phyloP scores from a whole-genome alignment of 2,329 filamentous ascomycete genomes.

The Sporothrix variecibatus region DNA sequence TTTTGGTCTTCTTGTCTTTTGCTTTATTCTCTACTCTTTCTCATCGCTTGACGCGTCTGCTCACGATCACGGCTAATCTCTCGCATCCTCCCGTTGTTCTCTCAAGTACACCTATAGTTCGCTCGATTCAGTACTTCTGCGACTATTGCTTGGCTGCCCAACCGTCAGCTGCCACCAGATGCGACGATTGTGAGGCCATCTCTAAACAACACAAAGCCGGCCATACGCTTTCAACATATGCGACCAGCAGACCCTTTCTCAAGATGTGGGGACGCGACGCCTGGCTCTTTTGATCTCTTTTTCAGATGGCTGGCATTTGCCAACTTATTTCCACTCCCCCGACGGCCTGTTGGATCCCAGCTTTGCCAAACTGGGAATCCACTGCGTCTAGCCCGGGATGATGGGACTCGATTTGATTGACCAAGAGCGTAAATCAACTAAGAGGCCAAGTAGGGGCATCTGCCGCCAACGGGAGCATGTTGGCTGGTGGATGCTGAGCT shows the following conservation, averaged over 20 bases:
- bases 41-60: neutral
- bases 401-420: neutral
- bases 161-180: conserved; percentile 12
- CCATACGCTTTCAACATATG: neutral
- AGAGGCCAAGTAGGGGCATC: neutral
- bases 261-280: neutral
- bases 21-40: neutral
- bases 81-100: neutral
- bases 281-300: neutral
- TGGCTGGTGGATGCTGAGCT: neutral
- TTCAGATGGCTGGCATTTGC: too few species aligned
- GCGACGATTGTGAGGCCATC: conserved; percentile 12
- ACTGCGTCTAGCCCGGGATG: neutral
- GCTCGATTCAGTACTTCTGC: neutral
- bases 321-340: neutral
- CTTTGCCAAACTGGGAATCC: neutral
- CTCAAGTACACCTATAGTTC: neutral
- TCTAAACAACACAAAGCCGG: neutral
- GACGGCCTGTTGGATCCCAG: neutral
- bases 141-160: neutral
- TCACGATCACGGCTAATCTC: conserved; percentile 16
- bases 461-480: conserved; percentile 4
- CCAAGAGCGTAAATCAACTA: neutral
- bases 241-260: neutral
- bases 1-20: neutral